A percentile compares a stretch with the other conserved stretches of the same genome.
Evolutionary conservation across 129 eudicot genomes (phyloP).

Genomic region (Arctium minus): DNA sequence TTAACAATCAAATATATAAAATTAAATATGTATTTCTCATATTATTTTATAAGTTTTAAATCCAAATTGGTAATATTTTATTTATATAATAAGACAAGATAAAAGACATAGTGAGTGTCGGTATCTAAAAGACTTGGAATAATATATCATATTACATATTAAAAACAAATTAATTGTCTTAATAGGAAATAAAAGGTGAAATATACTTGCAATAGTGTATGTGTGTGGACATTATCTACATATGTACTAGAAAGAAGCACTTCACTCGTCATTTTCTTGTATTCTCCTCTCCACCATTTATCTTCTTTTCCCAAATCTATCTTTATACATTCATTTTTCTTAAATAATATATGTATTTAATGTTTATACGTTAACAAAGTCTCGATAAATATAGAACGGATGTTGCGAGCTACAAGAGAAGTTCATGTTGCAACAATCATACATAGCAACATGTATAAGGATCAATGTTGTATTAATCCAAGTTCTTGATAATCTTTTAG

Average conservation of each 20-base stretch:
- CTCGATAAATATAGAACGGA: not conserved
- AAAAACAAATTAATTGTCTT: not conserved
- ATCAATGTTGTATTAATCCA: not conserved
- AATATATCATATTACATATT: not conserved
- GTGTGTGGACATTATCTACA: not conserved
- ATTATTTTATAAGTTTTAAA: not conserved
- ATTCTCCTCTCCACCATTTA: slow-evolving; percentile 13
- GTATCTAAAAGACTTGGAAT: not conserved
- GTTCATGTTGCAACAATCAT: not conserved
- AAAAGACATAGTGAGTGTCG: not conserved
- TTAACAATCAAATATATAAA: not conserved
- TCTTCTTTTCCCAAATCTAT: not conserved
- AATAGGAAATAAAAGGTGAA: not conserved
- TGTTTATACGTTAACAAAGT: not conserved
- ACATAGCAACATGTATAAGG: not conserved
- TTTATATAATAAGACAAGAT: not conserved
- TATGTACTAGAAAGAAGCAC: slow-evolving; percentile 11
- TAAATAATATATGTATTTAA: not conserved
- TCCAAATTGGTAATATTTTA: not conserved
- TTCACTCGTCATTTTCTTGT: slow-evolving; percentile 10
- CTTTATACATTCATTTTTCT: not conserved
- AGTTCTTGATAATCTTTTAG: not conserved
- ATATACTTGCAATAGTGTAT: not conserved
- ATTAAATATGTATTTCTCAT: not conserved
- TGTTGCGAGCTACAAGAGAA: not conserved